Evolutionary conservation across 257 asterid genomes (phyloP).

Genomic region (Gynochthodes officinalis): DNA sequence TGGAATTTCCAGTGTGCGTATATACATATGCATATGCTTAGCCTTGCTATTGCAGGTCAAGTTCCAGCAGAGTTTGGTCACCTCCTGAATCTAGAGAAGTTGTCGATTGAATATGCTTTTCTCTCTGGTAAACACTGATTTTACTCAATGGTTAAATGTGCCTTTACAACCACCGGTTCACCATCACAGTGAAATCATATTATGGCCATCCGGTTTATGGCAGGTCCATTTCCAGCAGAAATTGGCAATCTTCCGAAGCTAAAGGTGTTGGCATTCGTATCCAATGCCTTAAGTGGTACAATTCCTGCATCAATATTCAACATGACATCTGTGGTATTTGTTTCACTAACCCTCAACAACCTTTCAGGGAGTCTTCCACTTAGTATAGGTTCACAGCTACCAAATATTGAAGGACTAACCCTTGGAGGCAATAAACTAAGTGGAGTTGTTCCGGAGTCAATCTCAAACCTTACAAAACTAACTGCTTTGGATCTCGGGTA

Average conservation of each 20-base stretch:
- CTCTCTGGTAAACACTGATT: no score
- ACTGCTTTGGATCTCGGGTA: neutral
- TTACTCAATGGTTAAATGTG: no score
- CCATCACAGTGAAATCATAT: neutral
- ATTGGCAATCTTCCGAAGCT: constrained; percentile 3
- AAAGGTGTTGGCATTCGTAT: fast-evolving
- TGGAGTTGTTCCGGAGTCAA: neutral
- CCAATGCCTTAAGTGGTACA: neutral
- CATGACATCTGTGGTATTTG: neutral
- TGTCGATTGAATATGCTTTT: no score
- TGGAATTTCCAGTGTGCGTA: no score
- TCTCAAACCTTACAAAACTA: constrained; percentile 7
- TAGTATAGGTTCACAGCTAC: neutral
- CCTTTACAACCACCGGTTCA: no score
- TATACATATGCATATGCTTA: no score
- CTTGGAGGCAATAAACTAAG: neutral
- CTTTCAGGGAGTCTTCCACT: constrained; percentile 10
- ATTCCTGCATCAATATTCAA: constrained; percentile 2
- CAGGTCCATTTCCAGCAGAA: constrained; percentile 2
- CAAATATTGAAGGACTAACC: neutral
- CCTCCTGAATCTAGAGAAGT: no score
- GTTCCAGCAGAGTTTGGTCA: no score
- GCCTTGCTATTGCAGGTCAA: no score
- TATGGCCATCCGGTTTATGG: no score
- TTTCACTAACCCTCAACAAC: neutral